Evolutionary conservation across 2,329 filamentous ascomycete species (phyloP), one percentile per base, ranked within the genome.

Genomic region (Xylaria arbuscula): DNA sequence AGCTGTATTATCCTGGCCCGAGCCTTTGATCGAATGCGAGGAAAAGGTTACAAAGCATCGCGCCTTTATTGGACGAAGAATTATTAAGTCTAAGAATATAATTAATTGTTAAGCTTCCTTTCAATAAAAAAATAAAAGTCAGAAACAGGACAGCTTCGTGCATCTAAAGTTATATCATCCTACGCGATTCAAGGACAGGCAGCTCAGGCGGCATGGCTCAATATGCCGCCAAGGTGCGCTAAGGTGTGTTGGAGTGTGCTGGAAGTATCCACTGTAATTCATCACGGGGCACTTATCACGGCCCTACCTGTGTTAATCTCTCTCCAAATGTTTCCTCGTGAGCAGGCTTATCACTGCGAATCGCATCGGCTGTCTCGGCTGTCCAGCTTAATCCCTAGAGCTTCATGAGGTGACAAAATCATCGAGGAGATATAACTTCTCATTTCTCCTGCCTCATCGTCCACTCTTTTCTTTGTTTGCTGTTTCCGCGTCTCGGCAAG

Each of bases 261-360:
- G 51, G 40, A 60, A 42, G 19, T 38, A 40, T 68, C 72, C 74
- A 76, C 74, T 65, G 67, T 72, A 76, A 72, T 72, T 50, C 71
- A 75, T 77, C 75, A 77, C 74, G 74, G 73, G 75, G 72, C 70
- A 62, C 59, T 28, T 64, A 72, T 72, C 72, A 72, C 72, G 70
- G 74, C 70, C 73, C 68, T 64, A 45, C 34, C 56, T 24, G 28
- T 54, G 28, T 34, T 22, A 34, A 3, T n/a, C 28, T 34, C 51
- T 55, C 57, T 61, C 57, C 63, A 66, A 57, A 56, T 42, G 58
- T 38, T 48, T 42, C 54, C 65, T 64, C 60, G 65, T 67, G 65
- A 67, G 34, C 24, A 42, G 28, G n/a, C 34, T 13, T 48, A 62
- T 58, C 64, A 17, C 7, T 45, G 66, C 5, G 66, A 64, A 61